Conservation (phyloP, 2,329 filamentous ascomycete species). For the Alternaria postmessia region DNA sequence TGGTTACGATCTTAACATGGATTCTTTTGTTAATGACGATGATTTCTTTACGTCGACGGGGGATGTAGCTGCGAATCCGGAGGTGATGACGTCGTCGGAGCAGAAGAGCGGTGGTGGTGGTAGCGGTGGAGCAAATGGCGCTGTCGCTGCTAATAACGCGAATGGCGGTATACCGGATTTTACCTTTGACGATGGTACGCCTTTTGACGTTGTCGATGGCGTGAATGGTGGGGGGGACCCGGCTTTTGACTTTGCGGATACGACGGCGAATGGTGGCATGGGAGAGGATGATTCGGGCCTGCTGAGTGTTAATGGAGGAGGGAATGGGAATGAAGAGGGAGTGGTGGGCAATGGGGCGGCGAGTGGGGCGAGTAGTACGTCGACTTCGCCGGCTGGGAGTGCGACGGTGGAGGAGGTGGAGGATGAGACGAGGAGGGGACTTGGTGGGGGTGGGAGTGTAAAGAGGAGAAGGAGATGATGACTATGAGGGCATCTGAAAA, state of each 20-base stretch:
- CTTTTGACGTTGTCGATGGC: neutral
- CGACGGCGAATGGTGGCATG: slow-evolving; percentile 11
- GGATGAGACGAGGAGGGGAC: slow-evolving; percentile 36
- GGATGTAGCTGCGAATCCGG: too few species aligned
- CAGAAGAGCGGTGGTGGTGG: neutral
- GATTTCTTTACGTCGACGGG: slow-evolving; percentile 59
- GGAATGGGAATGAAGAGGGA: neutral
- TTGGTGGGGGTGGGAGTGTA: slow-evolving; percentile 27
- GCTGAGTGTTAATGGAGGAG: neutral
- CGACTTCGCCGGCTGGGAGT: slow-evolving; percentile 28
- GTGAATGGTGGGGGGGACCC: too few species aligned
- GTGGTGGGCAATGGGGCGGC: slow-evolving; percentile 15
- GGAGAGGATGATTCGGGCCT: neutral
- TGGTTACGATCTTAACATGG: slow-evolving; percentile 60
- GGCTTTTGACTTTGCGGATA: neutral
- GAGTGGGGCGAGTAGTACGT: slow-evolving; percentile 48
- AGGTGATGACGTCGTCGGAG: neutral
- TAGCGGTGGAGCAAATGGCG: neutral
- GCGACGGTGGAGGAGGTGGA: slow-evolving; percentile 49
- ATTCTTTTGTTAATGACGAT: slow-evolving; percentile 64
- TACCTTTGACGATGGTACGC: slow-evolving; percentile 6
- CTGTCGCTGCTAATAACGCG: too few species aligned
- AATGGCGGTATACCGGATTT: neutral
- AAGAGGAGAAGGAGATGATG: slow-evolving; percentile 42
- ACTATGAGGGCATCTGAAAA: neutral